These are phyloP conservation scores for Colletotrichum sojae DNA, from an alignment of 2,329 filamentous ascomycete genomes.

Conservation along the genomic window DNA sequence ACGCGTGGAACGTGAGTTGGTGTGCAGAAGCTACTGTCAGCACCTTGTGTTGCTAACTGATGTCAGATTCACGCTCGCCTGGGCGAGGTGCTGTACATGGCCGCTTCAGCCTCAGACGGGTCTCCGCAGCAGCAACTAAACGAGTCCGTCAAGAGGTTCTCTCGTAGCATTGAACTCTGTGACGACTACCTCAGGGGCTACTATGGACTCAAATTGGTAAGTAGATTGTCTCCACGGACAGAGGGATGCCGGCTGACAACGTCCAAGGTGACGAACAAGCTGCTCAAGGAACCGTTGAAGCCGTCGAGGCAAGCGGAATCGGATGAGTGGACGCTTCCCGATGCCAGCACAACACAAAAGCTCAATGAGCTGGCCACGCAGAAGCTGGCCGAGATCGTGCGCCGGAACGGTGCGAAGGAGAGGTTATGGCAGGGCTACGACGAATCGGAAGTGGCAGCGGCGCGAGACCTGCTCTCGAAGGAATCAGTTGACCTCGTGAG, in stretches of 20 bases:
- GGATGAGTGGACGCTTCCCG: slow-evolving; percentile 68
- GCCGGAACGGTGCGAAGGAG: slow-evolving; percentile 72
- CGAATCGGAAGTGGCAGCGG: slow-evolving; percentile 78
- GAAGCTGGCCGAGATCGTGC: slow-evolving; percentile 83
- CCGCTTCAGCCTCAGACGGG: slow-evolving; percentile 62
- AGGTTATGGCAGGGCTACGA: slow-evolving; percentile 81
- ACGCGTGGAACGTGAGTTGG: slow-evolving; percentile 90
- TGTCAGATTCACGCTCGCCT: slow-evolving; percentile 86
- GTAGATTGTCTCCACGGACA: slow-evolving; percentile 43
- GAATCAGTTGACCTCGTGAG: slow-evolving; percentile 61
- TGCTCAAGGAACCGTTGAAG: slow-evolving; percentile 62
- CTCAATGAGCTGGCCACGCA: slow-evolving; percentile 80
- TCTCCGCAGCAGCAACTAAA: slow-evolving; percentile 69
- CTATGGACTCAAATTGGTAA: slow-evolving; percentile 88
- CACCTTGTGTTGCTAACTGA: slow-evolving; percentile 7
- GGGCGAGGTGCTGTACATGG: slow-evolving; percentile 86
- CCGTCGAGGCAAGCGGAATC: slow-evolving; percentile 61
- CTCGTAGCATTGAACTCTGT: slow-evolving; percentile 92
- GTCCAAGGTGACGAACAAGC: slow-evolving; percentile 63
- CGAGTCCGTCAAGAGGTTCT: slow-evolving; percentile 87
- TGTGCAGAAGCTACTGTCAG: background rate
- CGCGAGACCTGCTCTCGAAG: slow-evolving; percentile 74
- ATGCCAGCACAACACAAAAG: slow-evolving; percentile 71
- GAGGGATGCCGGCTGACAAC: slow-evolving; percentile 1
- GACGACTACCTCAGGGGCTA: slow-evolving; percentile 93